Evolutionary conservation across 2,329 filamentous ascomycete species (phyloP).

Genomic region (Cryoendolithus antarcticus): DNA sequence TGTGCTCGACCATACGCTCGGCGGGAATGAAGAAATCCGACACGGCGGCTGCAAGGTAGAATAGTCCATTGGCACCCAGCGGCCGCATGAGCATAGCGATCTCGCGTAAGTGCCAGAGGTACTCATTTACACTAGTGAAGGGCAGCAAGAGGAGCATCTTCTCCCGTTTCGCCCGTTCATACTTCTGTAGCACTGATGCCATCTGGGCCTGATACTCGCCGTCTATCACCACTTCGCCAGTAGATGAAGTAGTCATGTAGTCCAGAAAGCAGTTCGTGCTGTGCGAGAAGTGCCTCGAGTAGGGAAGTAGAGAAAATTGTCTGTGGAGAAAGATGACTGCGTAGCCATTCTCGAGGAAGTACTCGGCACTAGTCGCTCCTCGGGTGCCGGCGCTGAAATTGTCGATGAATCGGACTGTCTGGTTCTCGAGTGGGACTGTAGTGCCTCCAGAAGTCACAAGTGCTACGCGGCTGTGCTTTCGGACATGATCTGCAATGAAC

Average conservation of each 20-base stretch:
- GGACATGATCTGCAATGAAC: conserved; percentile 69
- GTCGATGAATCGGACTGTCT: conserved; percentile 95
- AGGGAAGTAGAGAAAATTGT: conserved; percentile 84
- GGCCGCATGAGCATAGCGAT: conserved; percentile 77
- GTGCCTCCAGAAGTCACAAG: conserved; percentile 92
- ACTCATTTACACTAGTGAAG: conserved; percentile 91
- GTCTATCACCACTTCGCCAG: conserved; percentile 62
- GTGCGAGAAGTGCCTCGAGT: conserved; percentile 89
- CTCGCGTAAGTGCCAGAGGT: conserved; percentile 76
- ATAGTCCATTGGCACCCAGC: conserved; percentile 62
- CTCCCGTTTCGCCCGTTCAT: conserved; percentile 61
- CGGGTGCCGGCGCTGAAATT: conserved; percentile 94
- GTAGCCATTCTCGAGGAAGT: conserved; percentile 83
- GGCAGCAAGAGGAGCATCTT: conserved; percentile 70
- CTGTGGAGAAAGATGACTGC: conserved; percentile 89
- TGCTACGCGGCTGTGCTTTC: conserved; percentile 59
- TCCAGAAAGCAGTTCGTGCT: conserved; percentile 91
- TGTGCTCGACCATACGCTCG: conserved; percentile 89
- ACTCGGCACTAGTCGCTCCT: conserved; percentile 88
- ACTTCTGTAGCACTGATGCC: conserved; percentile 70
- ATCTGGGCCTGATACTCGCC: conserved; percentile 70
- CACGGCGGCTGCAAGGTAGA: conserved; percentile 91
- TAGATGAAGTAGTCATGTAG: conserved; percentile 62
- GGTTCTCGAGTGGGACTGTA: conserved; percentile 83
- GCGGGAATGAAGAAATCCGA: conserved; percentile 94